Base-by-base conservation (phyloP, 139 green algal species). In the Monoraphidium neglectum region DNA sequence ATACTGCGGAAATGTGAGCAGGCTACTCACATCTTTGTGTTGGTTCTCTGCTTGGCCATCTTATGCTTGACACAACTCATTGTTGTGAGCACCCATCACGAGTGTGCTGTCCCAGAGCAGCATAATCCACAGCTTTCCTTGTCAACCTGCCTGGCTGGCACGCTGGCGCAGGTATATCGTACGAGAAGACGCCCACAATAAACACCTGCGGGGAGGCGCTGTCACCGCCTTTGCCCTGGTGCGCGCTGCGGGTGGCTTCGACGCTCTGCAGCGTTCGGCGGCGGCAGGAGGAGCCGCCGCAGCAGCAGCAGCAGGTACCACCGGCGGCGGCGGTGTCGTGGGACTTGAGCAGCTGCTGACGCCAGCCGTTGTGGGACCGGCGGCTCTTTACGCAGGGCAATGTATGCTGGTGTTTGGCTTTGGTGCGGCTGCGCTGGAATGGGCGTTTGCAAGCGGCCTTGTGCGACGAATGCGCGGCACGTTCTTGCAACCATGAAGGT, bases 151-250 rank as follows among this genome's bases (percentile, higher is more conserved):
- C n/a, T n/a, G n/a, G n/a, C n/a, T n/a, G n/a, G n/a, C n/a, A n/a
- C n/a, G n/a, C n/a, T n/a, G n/a, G 10, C 10, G 13, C 28, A n/a
- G 32, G 66, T 43, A 72, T 51, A n/a, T 24, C 23, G 15, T 23
- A 12, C 32, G 40, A 6, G 8, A 18, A 43, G 37, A 51, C 35
- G 46, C 10, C 32, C 10, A 43, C 60, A 88, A 89, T 71, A 21
- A 56, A 4, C 85, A 93, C 26, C 76, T 93, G 61, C 78, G 84
- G 32, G 73, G 81, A 4, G 88, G 88, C 2, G 83, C 84, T 2
- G 87, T 93, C 5, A 85, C 80, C 5, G 88, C 87, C 1, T 93
- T 93, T 86, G 88, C 79, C 0, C 72, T 93, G 13, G 88, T 93
- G 59, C 76, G 83, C 6, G 87, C 83, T 0, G 47, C 80, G 0